Evolutionary conservation across 176 grass and related monocot species (phyloP).

Genomic region (Typha latifolia): DNA sequence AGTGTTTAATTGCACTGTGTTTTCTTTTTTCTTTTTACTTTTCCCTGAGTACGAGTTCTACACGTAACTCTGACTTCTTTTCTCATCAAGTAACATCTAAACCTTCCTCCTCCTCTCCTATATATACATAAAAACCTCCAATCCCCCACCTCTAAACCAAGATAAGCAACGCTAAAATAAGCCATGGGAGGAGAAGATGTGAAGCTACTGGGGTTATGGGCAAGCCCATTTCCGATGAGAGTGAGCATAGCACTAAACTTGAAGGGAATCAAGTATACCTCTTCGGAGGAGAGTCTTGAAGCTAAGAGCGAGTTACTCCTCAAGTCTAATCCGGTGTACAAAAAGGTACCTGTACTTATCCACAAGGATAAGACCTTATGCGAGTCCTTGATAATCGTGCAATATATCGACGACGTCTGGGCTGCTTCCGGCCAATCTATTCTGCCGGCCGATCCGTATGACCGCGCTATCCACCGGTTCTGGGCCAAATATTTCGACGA

Average conservation of each 20-base stretch:
- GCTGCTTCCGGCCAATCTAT: not conserved
- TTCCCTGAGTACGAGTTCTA: too few species aligned
- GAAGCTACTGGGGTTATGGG: constrained; percentile 16
- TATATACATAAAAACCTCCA: too few species aligned
- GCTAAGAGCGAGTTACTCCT: constrained; percentile 23
- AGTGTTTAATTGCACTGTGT: too few species aligned
- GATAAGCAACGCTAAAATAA: too few species aligned
- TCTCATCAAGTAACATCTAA: too few species aligned
- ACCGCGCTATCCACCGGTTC: constrained; percentile 14
- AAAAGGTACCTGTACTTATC: constrained; percentile 21
- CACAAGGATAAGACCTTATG: constrained; percentile 6
- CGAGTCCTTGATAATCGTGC: constrained; percentile 19
- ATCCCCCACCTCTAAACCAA: too few species aligned
- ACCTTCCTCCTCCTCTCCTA: too few species aligned
- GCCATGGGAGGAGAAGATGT: not conserved
- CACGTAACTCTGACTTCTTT: too few species aligned
- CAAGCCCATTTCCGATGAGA: constrained; percentile 11
- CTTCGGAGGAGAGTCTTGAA: not conserved
- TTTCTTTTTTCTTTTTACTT: too few species aligned
- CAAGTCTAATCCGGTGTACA: constrained; percentile 14
- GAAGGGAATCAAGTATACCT: constrained; percentile 10
- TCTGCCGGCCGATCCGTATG: constrained; percentile 12
- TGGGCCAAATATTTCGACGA: constrained; percentile 21
- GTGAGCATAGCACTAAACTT: not conserved
- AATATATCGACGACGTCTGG: constrained; percentile 24